Conservation (phyloP, 2,329 filamentous ascomycete species). For the Ceratocystis cacaofunesta region DNA sequence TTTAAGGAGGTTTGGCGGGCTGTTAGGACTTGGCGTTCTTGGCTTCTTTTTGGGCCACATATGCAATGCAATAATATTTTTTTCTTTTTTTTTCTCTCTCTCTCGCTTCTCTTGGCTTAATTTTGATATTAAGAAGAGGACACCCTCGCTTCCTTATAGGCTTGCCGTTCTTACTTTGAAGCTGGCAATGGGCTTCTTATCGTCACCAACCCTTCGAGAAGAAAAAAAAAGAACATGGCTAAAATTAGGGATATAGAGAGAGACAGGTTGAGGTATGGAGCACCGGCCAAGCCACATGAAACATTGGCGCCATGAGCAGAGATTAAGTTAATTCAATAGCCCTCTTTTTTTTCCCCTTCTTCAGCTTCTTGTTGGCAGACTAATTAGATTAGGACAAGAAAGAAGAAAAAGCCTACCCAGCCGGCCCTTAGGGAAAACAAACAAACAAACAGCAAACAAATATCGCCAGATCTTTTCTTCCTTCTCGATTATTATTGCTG, state of each 20-base stretch:
- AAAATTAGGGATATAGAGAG: neutral
- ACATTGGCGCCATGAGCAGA: conserved; percentile 9
- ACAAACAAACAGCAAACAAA: neutral
- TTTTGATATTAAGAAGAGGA: neutral
- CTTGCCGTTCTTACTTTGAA: neutral
- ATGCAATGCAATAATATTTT: neutral
- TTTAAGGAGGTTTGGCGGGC: neutral
- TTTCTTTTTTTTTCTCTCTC: neutral
- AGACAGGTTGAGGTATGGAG: conserved; percentile 1
- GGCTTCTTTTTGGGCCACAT: neutral
- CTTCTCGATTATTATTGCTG: neutral
- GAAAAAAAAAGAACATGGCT: neutral
- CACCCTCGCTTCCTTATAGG: neutral
- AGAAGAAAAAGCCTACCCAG: neutral
- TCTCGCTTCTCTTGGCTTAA: neutral
- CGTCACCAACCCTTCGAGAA: neutral
- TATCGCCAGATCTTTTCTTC: neutral
- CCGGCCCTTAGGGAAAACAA: neutral
- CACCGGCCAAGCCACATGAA: conserved; percentile 14
- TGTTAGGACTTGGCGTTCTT: neutral
- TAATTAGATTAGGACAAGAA: neutral
- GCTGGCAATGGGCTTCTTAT: neutral
- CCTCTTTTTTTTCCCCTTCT: neutral
- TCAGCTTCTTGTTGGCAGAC: neutral
- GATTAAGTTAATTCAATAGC: neutral